These are phyloP conservation scores for Tuber melanosporum DNA, from an alignment of 495 filamentous ascomycete species.

Conservation along the genomic window DNA sequence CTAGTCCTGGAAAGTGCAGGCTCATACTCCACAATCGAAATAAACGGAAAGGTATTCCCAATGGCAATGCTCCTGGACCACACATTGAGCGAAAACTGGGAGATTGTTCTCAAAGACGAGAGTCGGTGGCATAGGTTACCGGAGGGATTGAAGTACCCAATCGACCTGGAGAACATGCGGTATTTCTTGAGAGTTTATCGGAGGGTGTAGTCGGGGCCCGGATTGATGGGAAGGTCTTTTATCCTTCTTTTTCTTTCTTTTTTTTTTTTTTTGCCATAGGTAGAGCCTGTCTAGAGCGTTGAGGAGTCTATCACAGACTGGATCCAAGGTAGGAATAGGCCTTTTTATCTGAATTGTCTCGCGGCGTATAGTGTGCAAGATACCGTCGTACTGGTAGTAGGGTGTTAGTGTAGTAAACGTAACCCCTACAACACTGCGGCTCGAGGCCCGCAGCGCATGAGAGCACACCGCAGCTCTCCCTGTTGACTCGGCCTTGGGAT, in stretches of 20 bases:
- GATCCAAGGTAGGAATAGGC: background rate
- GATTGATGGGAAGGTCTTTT: background rate
- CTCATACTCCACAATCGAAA: conserved; percentile 71
- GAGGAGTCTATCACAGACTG: background rate
- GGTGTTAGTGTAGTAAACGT: background rate
- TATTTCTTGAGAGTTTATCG: conserved; percentile 48
- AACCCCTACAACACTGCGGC: background rate
- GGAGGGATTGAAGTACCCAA: conserved; percentile 64
- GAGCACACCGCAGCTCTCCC: background rate
- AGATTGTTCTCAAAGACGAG: conserved; percentile 63
- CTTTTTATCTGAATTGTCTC: background rate
- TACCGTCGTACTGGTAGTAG: background rate
- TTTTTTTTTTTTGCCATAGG: background rate
- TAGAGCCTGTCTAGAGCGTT: background rate
- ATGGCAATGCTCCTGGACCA: conserved; percentile 92
- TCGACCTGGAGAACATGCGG: conserved; percentile 85
- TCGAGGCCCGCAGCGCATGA: background rate
- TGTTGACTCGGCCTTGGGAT: background rate
- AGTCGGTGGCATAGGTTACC: conserved; percentile 77
- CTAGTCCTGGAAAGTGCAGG: conserved; percentile 90
- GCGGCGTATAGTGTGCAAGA: background rate
- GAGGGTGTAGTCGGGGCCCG: conserved; percentile 16
- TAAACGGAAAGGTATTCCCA: conserved; percentile 70
- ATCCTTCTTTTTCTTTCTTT: background rate
- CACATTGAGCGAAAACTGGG: conserved; percentile 61